Conservation (phyloP, 257 asterid species). For the Osmanthus fragrans region DNA sequence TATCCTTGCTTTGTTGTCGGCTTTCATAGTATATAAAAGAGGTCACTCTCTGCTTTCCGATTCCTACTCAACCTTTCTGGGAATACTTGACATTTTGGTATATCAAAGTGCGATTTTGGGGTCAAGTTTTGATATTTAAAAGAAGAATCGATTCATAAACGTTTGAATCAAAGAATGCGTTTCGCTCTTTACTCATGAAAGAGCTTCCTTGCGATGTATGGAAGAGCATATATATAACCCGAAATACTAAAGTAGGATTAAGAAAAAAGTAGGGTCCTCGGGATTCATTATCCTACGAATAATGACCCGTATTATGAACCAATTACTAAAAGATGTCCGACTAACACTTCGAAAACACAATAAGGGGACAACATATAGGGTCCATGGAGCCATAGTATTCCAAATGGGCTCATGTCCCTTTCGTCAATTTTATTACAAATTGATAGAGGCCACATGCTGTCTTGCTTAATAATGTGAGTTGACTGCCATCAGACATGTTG, state of each 20-base stretch:
- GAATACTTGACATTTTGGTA: neutral
- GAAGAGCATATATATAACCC: too few species aligned
- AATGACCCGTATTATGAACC: too few species aligned
- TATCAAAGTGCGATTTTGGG: neutral
- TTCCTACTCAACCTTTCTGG: too few species aligned
- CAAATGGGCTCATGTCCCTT: constrained; percentile 3
- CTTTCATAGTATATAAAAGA: too few species aligned
- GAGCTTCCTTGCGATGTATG: too few species aligned
- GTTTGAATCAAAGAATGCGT: neutral
- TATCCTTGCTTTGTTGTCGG: too few species aligned
- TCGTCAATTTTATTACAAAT: constrained; percentile 15
- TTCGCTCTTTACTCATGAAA: too few species aligned
- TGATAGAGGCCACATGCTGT: constrained; percentile 12
- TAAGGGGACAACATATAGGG: constrained; percentile 1
- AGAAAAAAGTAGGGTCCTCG: too few species aligned
- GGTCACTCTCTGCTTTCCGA: too few species aligned
- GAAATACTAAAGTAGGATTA: too few species aligned
- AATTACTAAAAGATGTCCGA: neutral
- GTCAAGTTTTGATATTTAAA: neutral
- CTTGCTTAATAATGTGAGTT: constrained; percentile 17
- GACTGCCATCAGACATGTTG: constrained; percentile 25
- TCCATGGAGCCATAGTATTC: constrained; percentile 2
- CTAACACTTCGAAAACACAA: neutral
- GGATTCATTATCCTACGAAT: too few species aligned
- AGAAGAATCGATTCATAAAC: too few species aligned